Evolutionary conservation across 139 green algal genomes (phyloP), one percentile per base, ranked within the genome.

Genomic region (Chlamydomonas sphaeroides): DNA sequence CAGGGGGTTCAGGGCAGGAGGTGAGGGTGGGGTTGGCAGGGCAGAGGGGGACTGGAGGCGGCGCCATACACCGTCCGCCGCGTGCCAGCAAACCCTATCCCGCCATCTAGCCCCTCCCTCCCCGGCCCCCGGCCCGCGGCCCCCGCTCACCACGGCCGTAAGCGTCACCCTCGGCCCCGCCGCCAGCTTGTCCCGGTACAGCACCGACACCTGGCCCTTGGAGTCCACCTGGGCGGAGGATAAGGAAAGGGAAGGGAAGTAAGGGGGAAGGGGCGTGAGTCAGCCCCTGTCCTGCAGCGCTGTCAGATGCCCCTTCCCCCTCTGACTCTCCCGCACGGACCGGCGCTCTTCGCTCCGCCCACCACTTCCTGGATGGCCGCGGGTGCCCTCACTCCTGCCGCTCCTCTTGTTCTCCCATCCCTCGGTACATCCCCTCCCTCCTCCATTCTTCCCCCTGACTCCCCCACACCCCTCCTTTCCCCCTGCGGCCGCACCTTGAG

Each of bases 111-210:
- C 56, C 23, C 2, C 25, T 25, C 56, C 17, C 25, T 20, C 61
- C n/a, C 61, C 1, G 30, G 1, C 11, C 30, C 61, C n/a, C n/a
- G 28, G 11, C 65, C 65, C 32, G 11, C 14, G 6, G 35, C 65
- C 28, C 68, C 42, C 68, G 32, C 74, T 2, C 41, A 71, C 74
- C 61, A 69, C 30, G 25, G 74, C 74, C 5, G 74, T 81, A 18
- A 81, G 20, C 20, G 74, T 81, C 41, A 81, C 17, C n/a, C 61
- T 38, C 38, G 61, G 74, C 57, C 74, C 74, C 1, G n/a, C 20
- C 41, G 74, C 30, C 41, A 71, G 61, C 18, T 33, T 53, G 61
- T 81, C 74, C 1, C 42, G 39, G 42, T 70, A 81, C 74, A 71
- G 51, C 21, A 81, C 18, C 41, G 61, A 72, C 41, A 71, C 20